A percentile compares a stretch with the other conserved stretches of the same genome.
Conservation (phyloP, 176 grass and related monocot genomes). For the Melocanna baccifera region DNA sequence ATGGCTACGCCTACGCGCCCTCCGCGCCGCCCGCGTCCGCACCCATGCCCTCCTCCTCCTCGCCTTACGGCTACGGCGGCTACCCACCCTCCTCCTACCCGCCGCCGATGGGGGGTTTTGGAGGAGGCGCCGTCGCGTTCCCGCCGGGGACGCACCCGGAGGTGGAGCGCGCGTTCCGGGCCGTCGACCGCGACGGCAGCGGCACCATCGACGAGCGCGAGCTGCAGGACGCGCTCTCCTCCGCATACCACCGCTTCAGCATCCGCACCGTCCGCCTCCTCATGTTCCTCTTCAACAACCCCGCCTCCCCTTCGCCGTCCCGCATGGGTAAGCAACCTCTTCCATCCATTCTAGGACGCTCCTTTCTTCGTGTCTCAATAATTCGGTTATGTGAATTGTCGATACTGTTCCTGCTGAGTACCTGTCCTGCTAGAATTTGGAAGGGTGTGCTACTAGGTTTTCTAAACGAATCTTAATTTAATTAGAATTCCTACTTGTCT, state of each 20-base stretch:
- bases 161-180: slow-evolving; percentile 61
- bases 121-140: slow-evolving; percentile 26
- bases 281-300: slow-evolving; percentile 67
- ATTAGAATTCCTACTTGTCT: too few relatives aligned
- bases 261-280: slow-evolving; percentile 77
- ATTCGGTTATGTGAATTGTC: not conserved
- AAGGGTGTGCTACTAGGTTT: too few relatives aligned
- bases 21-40: slow-evolving; percentile 21
- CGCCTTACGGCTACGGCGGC: not conserved
- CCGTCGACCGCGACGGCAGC: slow-evolving; percentile 72
- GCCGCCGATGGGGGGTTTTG: slow-evolving; percentile 10
- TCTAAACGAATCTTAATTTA: too few relatives aligned
- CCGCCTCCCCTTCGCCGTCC: slow-evolving; percentile 22
- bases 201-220: slow-evolving; percentile 76
- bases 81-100: slow-evolving; percentile 30
- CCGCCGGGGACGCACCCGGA: slow-evolving; percentile 75
- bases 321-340: slow-evolving; percentile 39
- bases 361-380: not conserved
- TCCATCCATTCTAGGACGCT: not conserved
- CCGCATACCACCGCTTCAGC: slow-evolving; percentile 58
- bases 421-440: too few relatives aligned
- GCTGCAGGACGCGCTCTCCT: slow-evolving; percentile 74
- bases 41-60: not conserved
- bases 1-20: not conserved
- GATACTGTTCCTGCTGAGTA: not conserved